Percentiles rank a stretch among this genome's conserved stretches.
Evolutionary conservation across 768 basidiomycete species (phyloP).

Genomic region (Suillus paluster): DNA sequence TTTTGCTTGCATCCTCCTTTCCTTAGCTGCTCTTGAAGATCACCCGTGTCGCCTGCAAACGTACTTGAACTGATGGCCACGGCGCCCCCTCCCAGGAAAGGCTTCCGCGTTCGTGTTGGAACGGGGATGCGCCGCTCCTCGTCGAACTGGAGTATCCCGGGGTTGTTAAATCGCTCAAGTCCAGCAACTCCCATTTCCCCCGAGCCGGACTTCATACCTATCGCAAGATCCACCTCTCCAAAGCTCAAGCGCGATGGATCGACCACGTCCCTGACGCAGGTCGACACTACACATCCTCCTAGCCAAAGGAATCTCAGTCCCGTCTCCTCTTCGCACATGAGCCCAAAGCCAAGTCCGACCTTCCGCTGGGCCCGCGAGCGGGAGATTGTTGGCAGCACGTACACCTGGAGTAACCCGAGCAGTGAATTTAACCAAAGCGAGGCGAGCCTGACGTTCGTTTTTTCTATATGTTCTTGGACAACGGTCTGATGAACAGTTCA

Average conservation of each 20-base stretch:
- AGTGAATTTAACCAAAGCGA: constrained; percentile 23
- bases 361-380: constrained; percentile 30
- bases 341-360: constrained; percentile 30
- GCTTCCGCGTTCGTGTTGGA: constrained; percentile 64
- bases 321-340: constrained; percentile 44
- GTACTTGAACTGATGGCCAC: constrained; percentile 30
- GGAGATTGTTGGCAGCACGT: constrained; percentile 35
- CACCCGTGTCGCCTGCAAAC: neutral
- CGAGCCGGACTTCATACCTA: constrained; percentile 32
- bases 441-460: constrained; percentile 23
- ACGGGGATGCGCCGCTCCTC: constrained; percentile 65
- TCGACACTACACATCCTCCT: constrained; percentile 45
- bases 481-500: neutral
- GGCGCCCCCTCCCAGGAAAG: constrained; percentile 40
- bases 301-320: constrained; percentile 44
- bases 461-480: neutral
- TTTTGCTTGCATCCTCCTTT: constrained; percentile 3
- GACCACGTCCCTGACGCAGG: constrained; percentile 33
- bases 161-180: constrained; percentile 33
- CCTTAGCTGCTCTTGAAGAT: too few species aligned
- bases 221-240: constrained; percentile 30
- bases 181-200: constrained; percentile 30
- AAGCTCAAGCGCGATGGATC: constrained; percentile 35
- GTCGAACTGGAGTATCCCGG: constrained; percentile 49
- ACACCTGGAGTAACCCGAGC: constrained; percentile 35